Evolutionary conservation across 2,329 filamentous ascomycete genomes (phyloP).

Genomic region (Neonectria hederae): DNA sequence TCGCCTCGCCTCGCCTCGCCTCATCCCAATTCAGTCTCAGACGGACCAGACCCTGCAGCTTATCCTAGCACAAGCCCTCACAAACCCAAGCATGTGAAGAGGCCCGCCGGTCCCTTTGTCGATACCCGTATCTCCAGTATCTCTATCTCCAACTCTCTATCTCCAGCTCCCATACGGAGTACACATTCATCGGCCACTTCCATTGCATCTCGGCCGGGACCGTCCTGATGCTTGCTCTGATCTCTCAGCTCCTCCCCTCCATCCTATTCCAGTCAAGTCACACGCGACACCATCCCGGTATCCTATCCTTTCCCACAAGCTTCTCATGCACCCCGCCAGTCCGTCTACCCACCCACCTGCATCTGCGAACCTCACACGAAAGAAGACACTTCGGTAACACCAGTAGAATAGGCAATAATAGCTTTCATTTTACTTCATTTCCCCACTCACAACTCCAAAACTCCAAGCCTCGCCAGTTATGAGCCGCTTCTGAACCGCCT

Average conservation of each 20-base stretch:
- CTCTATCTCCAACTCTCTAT: background rate
- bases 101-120: background rate
- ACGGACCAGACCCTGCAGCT: background rate
- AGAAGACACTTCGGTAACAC: background rate
- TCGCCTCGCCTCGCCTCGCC: background rate
- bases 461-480: constrained; percentile 22
- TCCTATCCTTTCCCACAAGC: background rate
- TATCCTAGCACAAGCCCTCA: background rate
- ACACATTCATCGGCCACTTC: constrained; percentile 4
- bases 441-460: background rate
- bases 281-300: constrained; percentile 11
- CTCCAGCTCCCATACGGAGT: background rate
- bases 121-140: background rate
- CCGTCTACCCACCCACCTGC: background rate
- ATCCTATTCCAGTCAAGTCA: constrained; percentile 11
- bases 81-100: background rate
- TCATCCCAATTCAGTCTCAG: background rate
- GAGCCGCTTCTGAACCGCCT: constrained; percentile 61
- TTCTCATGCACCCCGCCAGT: constrained; percentile 4
- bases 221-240: background rate
- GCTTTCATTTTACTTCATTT: background rate
- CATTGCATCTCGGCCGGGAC: constrained; percentile 20
- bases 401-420: background rate
- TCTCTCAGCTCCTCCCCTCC: background rate
- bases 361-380: background rate